Evolutionary conservation across 345 rosid species (phyloP), one percentile per base, ranked within the genome.

Genomic region (Citrus inodora): DNA sequence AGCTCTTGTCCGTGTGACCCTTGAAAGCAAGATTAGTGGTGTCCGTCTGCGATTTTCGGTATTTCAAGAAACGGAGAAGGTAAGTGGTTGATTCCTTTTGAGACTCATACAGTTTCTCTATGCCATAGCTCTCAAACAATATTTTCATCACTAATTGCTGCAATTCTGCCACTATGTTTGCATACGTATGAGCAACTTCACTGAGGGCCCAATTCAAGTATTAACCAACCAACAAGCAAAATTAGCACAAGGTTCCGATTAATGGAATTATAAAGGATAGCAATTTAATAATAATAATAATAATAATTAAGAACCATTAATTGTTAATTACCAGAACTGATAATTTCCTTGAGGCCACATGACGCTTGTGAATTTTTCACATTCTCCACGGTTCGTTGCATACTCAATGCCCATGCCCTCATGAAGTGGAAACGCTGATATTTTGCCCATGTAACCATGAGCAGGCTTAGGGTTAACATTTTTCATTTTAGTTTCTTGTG

Each of bases 1-100:
- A 86, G 77, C 86, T 89, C 82, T 89, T 90, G 83, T 90, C 97
- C 14, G 92, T 89, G 9, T 92, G 97, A 67, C 85, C 85, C 28
- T 80, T 80, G 67, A 89, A 88, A 19, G 83, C 89, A 28, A 79
- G 73, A 76, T 89, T 89, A 6, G 83, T 87, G 17, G 86, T 88
- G 25, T 85, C 92, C 19, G 70, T 84, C 35, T 84, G 78, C 0
- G 84, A 81, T 78, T 76, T 85, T 19, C 73, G 80, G 80, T 92
- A 92, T 68, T 80, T 86, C 80, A 88, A 61, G 73, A 89, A 75
- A 13, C 94, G 87, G 9, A 90, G 83, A 42, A 90, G 93, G 70
- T 92, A 89, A 28, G 86, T 83, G 65, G 89, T 83, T 22, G 87
- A 82, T 67, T 46, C 79, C 3, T 69, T 66, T 79, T 86, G 90